A percentile compares a stretch with the other conserved stretches of the same genome.
phyloP scores from a whole-genome alignment of 495 filamentous ascomycete genomes.

The Cercophora sp. region DNA sequence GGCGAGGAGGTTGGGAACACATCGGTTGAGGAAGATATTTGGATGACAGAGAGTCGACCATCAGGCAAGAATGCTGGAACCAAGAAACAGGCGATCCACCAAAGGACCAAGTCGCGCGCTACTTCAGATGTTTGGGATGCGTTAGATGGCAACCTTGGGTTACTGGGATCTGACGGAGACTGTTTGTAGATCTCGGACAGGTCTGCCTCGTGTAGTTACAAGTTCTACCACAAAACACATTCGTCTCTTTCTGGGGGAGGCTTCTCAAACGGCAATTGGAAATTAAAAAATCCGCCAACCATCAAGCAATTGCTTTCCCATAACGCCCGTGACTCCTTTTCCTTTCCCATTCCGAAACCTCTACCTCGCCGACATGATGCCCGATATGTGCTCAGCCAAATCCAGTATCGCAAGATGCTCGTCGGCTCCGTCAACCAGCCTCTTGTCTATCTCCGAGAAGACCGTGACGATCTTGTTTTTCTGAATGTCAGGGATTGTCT shows the following conservation, averaged over 20 bases:
- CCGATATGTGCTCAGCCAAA: conserved; percentile 72
- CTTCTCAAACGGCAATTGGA: no score
- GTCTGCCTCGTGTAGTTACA: no score
- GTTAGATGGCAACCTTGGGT: conserved; percentile 44
- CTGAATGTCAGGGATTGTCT: conserved; percentile 71
- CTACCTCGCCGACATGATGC: conserved; percentile 56
- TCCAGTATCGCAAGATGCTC: conserved; percentile 91
- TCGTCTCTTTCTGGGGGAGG: no score
- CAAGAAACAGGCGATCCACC: conserved; percentile 27
- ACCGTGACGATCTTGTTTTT: conserved; percentile 87
- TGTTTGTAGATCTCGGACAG: no score
- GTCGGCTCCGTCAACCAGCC: conserved; percentile 94
- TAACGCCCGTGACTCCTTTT: not conserved
- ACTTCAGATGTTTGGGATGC: conserved; percentile 37
- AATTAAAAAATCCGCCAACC: not conserved
- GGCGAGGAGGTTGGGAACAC: conserved; percentile 12
- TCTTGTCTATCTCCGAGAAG: conserved; percentile 91
- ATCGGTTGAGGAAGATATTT: conserved; percentile 28
- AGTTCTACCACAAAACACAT: no score
- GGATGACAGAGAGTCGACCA: conserved; percentile 28
- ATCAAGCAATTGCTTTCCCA: not conserved
- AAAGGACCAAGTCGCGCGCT: conserved; percentile 20
- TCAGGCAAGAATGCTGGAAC: conserved; percentile 14
- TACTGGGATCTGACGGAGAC: conserved; percentile 28
- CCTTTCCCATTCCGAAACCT: not conserved